These are phyloP conservation scores for Cladophialophora yegresii DNA, from an alignment of 2,329 filamentous ascomycete genomes.

Conservation along the genomic window DNA sequence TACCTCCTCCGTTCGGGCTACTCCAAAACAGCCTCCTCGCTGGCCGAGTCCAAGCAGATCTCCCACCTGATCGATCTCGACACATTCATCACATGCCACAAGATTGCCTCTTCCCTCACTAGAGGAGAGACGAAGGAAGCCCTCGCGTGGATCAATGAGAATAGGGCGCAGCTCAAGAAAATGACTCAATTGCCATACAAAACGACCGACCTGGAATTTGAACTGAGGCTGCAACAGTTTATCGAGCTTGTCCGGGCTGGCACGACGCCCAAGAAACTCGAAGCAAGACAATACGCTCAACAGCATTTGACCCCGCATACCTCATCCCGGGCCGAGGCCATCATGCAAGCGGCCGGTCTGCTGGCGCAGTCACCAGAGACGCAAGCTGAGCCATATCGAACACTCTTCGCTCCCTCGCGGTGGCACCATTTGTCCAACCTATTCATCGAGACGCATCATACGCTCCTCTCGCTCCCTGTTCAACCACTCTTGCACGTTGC, in stretches of 20 bases:
- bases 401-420: slow-evolving; percentile 71
- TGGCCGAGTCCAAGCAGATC: slow-evolving; percentile 75
- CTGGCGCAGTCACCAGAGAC: slow-evolving; percentile 71
- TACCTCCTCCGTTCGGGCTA: slow-evolving; percentile 86
- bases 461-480: slow-evolving; percentile 76
- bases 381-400: slow-evolving; percentile 61
- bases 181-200: slow-evolving; percentile 51
- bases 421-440: slow-evolving; percentile 76
- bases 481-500: slow-evolving; percentile 87
- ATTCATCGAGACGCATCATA: slow-evolving; percentile 85
- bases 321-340: slow-evolving; percentile 67
- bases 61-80: slow-evolving; percentile 82
- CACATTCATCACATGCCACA: slow-evolving; percentile 79
- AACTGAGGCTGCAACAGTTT: slow-evolving; percentile 90
- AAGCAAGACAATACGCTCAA: slow-evolving; percentile 79
- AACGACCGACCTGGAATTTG: slow-evolving; percentile 74
- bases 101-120: slow-evolving; percentile 72
- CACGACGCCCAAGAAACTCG: slow-evolving; percentile 64
- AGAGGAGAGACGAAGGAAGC: slow-evolving; percentile 74
- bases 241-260: slow-evolving; percentile 80
- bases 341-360: slow-evolving; percentile 74
- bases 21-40: slow-evolving; percentile 69
- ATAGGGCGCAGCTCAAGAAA: slow-evolving; percentile 88
- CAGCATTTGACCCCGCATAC: slow-evolving; percentile 75
- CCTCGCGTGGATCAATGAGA: slow-evolving; percentile 86